Conservation (phyloP, 2,329 filamentous ascomycete species). For the Ophiostoma ulmi region DNA sequence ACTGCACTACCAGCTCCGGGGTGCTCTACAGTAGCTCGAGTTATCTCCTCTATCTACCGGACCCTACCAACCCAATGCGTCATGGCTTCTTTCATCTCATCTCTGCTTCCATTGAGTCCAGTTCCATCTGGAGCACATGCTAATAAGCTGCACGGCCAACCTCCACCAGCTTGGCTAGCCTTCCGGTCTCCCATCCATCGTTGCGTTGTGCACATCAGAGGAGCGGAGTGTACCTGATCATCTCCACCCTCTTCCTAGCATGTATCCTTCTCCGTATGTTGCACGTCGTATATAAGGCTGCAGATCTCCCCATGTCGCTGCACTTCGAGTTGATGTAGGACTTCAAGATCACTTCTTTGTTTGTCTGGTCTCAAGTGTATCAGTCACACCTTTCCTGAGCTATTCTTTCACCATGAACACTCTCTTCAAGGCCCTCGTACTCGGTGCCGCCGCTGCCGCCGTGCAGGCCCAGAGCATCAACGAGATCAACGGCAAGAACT, state of each 20-base stretch:
- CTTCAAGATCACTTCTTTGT: not conserved
- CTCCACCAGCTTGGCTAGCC: conserved; percentile 5
- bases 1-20: no score
- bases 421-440: conserved; percentile 17
- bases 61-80: not conserved
- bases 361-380: not conserved
- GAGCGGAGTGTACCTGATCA: not conserved
- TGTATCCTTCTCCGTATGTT: not conserved
- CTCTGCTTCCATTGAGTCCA: not conserved
- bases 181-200: not conserved
- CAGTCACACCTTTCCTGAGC: not conserved
- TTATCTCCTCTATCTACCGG: not conserved
- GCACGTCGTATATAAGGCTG: not conserved
- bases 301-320: not conserved
- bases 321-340: not conserved
- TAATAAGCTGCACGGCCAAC: conserved; percentile 4
- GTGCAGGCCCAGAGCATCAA: conserved; percentile 41
- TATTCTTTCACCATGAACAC: conserved; percentile 13
- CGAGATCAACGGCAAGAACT: conserved; percentile 62
- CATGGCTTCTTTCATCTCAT: not conserved
- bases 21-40: no score
- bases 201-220: not conserved
- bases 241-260: no score
- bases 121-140: not conserved
- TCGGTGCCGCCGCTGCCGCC: conserved; percentile 11